Conservation (phyloP, 2,329 filamentous ascomycete genomes). For the Hypoxylon sp. region DNA sequence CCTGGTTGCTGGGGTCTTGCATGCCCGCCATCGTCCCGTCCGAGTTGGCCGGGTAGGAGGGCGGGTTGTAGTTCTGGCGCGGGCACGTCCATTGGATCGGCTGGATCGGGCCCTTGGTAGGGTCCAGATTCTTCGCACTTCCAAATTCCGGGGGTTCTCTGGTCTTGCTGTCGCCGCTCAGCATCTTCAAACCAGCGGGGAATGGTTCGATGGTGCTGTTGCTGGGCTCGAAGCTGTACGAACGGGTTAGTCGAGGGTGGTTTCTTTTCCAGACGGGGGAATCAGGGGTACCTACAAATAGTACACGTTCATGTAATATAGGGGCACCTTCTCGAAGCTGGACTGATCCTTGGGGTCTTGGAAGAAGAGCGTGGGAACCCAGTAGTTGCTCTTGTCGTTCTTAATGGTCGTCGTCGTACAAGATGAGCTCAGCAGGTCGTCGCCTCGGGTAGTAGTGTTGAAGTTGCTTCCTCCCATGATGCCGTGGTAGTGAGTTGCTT, state of each 20-base stretch:
- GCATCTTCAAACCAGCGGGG: conserved; percentile 74
- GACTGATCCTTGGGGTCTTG: conserved; percentile 64
- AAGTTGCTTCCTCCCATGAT: conserved; percentile 77
- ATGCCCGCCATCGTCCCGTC: conserved; percentile 65
- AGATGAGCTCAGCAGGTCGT: conserved; percentile 64
- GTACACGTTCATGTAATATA: conserved; percentile 79
- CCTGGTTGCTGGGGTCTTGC: conserved; percentile 60
- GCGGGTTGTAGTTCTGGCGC: conserved; percentile 55
- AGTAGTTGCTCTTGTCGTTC: conserved; percentile 78
- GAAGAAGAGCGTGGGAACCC: conserved; percentile 77
- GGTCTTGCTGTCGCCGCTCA: conserved; percentile 68
- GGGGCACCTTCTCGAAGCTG: conserved; percentile 69
- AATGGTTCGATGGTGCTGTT: conserved; percentile 74
- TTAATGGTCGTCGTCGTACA: conserved; percentile 76
- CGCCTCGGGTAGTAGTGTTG: conserved; percentile 66
- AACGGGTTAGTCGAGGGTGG: background rate
- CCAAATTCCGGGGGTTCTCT: conserved; percentile 65
- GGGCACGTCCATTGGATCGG: conserved; percentile 69
- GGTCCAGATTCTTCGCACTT: conserved; percentile 59
- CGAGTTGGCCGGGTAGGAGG: conserved; percentile 62
- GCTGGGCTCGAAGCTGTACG: conserved; percentile 64
- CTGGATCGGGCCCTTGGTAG: conserved; percentile 60
- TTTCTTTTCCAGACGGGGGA: conserved; percentile 47
- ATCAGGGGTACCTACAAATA: conserved; percentile 59
- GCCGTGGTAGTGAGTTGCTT: conserved; percentile 71